These are phyloP conservation scores for Patellifolia procumbens DNA, from an alignment of 179 eudicot species.

Conservation along the genomic window DNA sequence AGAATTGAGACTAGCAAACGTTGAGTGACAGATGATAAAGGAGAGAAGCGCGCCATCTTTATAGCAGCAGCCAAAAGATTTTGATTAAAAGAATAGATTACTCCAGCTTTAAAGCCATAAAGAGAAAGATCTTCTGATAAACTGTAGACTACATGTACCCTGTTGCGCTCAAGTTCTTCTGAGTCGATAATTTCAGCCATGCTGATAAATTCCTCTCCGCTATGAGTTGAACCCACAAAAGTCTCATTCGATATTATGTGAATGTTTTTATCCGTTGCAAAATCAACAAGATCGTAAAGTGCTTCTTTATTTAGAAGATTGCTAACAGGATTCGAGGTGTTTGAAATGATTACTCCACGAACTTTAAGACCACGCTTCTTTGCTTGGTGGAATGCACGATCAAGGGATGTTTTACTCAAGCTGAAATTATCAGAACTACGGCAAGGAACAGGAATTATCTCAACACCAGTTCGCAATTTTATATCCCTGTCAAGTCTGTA, in stretches of 20 bases:
- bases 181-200: slow-evolving; percentile 69
- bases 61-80: slow-evolving; percentile 57
- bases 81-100: slow-evolving; percentile 60
- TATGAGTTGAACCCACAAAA: slow-evolving; percentile 55
- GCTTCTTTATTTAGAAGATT: slow-evolving; percentile 57
- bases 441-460: slow-evolving; percentile 81
- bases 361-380: slow-evolving; percentile 82
- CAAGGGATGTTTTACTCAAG: slow-evolving; percentile 58
- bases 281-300: slow-evolving; percentile 69
- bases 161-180: slow-evolving; percentile 54
- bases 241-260: slow-evolving; percentile 73
- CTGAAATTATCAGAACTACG: slow-evolving; percentile 81
- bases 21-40: slow-evolving; percentile 64
- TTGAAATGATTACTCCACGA: slow-evolving; percentile 74
- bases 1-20: slow-evolving; percentile 59
- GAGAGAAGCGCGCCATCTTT: slow-evolving; percentile 65
- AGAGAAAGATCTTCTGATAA: slow-evolving; percentile 78
- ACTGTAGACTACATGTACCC: slow-evolving; percentile 73
- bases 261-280: slow-evolving; percentile 83
- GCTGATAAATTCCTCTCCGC: slow-evolving; percentile 59
- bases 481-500: slow-evolving; percentile 80
- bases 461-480: slow-evolving; percentile 90
- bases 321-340: slow-evolving; percentile 78
- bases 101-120: slow-evolving; percentile 54
- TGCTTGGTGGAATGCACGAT: slow-evolving; percentile 75